Evolutionary conservation across 208 protist genomes (phyloP).

Genomic region (Crithidia fasciculata): DNA sequence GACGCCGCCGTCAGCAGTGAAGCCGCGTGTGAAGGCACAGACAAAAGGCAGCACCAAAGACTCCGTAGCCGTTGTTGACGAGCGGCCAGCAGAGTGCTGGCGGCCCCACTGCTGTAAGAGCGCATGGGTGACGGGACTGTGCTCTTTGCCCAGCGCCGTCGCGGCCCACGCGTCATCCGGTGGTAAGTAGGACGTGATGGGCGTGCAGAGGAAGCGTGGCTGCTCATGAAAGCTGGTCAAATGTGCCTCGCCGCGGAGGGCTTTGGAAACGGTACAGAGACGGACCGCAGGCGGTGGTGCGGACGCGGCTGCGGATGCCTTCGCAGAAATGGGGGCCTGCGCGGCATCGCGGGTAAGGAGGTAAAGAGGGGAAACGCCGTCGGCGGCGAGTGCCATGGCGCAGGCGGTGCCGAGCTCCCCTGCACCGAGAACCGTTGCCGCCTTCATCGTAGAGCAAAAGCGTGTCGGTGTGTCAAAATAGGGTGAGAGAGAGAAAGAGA

Average conservation of each 20-base stretch:
- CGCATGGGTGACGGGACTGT: conserved; percentile 20
- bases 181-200: conserved; percentile 23
- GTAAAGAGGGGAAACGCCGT: conserved; percentile 15
- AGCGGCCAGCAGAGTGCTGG: neutral
- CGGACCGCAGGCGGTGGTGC: conserved; percentile 1
- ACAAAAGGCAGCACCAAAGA: conserved; percentile 18
- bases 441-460: conserved; percentile 26
- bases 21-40: conserved; percentile 59
- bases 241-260: neutral
- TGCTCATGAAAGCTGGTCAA: neutral
- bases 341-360: conserved; percentile 29
- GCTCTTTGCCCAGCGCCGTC: conserved; percentile 12
- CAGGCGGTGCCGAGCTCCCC: conserved; percentile 78
- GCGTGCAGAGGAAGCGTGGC: conserved; percentile 39
- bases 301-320: neutral
- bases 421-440: conserved; percentile 58
- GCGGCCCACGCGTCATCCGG: conserved; percentile 20
- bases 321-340: neutral
- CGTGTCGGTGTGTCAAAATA: neutral
- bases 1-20: conserved; percentile 47
- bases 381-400: conserved; percentile 59
- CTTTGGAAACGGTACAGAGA: neutral
- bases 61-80: neutral
- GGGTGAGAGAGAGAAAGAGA: conserved; percentile 27
- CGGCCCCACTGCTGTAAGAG: conserved; percentile 30